Percentiles rank a stretch among this genome's conserved stretches.
Evolutionary conservation across 306 rosid genomes (phyloP).

Genomic region (Quillaja saponaria): DNA sequence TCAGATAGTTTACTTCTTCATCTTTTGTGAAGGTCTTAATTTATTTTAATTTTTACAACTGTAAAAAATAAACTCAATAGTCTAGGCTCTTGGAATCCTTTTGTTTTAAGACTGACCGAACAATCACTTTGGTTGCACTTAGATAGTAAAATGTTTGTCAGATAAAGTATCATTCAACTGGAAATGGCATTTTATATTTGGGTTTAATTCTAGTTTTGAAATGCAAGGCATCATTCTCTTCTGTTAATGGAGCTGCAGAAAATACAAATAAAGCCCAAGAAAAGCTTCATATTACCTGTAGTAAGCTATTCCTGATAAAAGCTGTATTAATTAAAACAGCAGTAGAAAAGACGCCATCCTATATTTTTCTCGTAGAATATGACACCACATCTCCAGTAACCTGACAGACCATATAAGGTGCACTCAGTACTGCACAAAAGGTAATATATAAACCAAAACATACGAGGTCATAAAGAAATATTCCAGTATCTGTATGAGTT

Average conservation of each 20-base stretch:
- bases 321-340: constrained; percentile 91
- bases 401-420: constrained; percentile 41
- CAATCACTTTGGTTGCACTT: neutral
- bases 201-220: constrained; percentile 1
- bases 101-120: constrained; percentile 1
- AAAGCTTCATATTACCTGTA: constrained; percentile 57
- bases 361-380: constrained; percentile 82
- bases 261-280: neutral
- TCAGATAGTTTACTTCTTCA: too few species aligned
- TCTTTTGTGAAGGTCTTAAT: too few species aligned
- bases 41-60: too few species aligned
- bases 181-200: neutral
- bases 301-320: constrained; percentile 78
- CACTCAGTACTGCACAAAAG: constrained; percentile 12
- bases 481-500: neutral
- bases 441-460: constrained; percentile 3
- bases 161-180: constrained; percentile 8
- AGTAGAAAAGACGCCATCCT: constrained; percentile 92
- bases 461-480: neutral
- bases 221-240: constrained; percentile 9
- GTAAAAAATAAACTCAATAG: too few species aligned
- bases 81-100: too few species aligned
- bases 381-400: constrained; percentile 84
- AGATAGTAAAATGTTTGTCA: constrained; percentile 11
- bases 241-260: constrained; percentile 16